A percentile compares a stretch with the other conserved stretches of the same genome.
These are phyloP conservation scores for Pneumocystis wakefieldiae DNA, from an alignment of 1,139 yeast species.

Conservation along the genomic window DNA sequence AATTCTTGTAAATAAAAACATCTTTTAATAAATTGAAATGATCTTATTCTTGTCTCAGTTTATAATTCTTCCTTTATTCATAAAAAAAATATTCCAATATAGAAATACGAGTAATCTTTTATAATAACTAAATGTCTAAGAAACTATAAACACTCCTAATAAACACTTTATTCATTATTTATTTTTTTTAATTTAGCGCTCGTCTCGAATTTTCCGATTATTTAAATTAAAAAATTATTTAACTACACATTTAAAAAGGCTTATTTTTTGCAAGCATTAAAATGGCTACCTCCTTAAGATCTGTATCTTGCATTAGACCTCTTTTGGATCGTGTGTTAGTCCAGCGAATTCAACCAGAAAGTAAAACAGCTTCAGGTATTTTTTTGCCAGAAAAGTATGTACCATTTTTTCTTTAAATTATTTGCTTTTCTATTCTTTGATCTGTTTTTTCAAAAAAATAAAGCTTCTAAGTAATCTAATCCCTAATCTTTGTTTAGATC, in stretches of 20 bases:
- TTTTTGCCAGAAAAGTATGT: slow-evolving; percentile 91
- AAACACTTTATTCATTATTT: neutral
- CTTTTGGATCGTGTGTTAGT: slow-evolving; percentile 90
- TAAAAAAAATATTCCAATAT: neutral
- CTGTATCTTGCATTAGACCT: slow-evolving; percentile 79
- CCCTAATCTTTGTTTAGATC: neutral
- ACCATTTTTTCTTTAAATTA: neutral
- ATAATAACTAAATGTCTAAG: neutral
- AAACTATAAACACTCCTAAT: neutral
- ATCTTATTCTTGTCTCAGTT: neutral
- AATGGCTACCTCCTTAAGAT: slow-evolving; percentile 50
- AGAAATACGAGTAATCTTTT: neutral
- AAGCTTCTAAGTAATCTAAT: neutral
- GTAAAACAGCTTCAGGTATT: slow-evolving; percentile 87
- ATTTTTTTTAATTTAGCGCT: neutral
- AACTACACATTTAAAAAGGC: neutral
- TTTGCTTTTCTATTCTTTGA: neutral
- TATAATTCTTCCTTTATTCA: neutral
- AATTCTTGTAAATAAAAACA: neutral
- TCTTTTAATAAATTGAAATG: neutral
- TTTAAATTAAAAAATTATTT: no score
- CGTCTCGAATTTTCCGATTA: neutral
- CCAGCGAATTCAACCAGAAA: slow-evolving; percentile 69
- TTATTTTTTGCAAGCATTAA: neutral
- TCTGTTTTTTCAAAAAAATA: neutral